Evolutionary conservation across 208 protist species (phyloP).

Genomic region (Eutreptiella sp.): DNA sequence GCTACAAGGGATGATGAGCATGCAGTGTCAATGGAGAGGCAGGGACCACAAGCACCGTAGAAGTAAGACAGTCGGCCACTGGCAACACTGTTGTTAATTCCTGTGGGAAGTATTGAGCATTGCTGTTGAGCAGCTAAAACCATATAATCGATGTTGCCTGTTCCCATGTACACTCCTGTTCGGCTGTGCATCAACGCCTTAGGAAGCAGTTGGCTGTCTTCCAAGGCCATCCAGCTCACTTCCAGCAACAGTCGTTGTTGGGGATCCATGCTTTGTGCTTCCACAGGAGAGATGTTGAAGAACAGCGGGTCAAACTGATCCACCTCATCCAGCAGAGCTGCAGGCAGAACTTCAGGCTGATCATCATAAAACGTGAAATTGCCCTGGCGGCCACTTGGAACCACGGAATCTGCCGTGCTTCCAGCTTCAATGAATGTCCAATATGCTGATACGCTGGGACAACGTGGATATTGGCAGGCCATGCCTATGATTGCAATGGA

Average conservation of each 20-base stretch:
- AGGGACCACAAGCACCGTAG: constrained; percentile 51
- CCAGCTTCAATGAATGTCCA: too few species aligned
- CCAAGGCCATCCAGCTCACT: constrained; percentile 29
- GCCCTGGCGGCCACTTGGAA: too few species aligned
- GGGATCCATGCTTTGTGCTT: constrained; percentile 38
- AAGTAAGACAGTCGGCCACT: constrained; percentile 45
- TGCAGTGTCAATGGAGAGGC: constrained; percentile 58
- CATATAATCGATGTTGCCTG: constrained; percentile 9
- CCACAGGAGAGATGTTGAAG: constrained; percentile 22
- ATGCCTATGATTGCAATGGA: too few species aligned
- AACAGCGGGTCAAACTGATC: constrained; percentile 36
- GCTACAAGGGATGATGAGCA: constrained; percentile 63
- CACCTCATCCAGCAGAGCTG: too few species aligned
- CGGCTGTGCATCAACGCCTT: constrained; percentile 11
- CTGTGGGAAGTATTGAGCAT: constrained; percentile 6
- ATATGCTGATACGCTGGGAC: too few species aligned
- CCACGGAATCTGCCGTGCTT: too few species aligned
- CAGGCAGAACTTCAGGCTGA: too few species aligned
- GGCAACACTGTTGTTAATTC: constrained; percentile 3
- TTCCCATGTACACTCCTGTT: constrained; percentile 7
- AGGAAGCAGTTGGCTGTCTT: constrained; percentile 27
- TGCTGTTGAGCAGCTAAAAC: background rate
- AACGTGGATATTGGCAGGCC: too few species aligned
- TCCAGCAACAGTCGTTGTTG: constrained; percentile 40
- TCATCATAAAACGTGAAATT: too few species aligned